phyloP scores from a whole-genome alignment of 441 rosid species.

The Gossypium davidsonii region DNA sequence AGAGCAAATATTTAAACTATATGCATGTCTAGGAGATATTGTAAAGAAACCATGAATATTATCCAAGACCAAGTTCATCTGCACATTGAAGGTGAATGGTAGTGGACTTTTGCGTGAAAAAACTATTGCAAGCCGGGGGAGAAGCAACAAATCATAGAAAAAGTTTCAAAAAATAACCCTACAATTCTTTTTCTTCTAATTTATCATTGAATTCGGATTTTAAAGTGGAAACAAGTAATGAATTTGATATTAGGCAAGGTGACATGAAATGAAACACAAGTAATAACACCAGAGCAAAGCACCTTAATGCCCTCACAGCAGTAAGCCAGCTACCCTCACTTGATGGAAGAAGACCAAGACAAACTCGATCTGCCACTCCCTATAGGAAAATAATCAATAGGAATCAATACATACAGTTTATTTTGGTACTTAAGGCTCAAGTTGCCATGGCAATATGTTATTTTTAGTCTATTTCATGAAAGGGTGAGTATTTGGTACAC shows the following conservation, averaged over 20 bases:
- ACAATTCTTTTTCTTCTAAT: neutral
- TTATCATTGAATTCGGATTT: conserved; percentile 1
- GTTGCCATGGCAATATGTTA: conserved; percentile 5
- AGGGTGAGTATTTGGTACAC: too few species aligned
- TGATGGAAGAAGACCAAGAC: conserved; percentile 86
- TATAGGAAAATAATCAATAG: conserved; percentile 22
- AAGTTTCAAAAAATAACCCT: neutral
- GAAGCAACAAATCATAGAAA: neutral
- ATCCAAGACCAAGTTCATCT: neutral
- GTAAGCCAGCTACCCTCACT: conserved; percentile 90
- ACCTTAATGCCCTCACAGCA: conserved; percentile 82
- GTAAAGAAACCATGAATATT: neutral
- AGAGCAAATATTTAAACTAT: neutral
- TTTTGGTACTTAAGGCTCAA: neutral
- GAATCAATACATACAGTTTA: conserved; percentile 7
- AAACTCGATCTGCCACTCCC: conserved; percentile 91
- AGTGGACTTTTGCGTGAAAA: neutral
- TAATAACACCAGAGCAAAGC: conserved; percentile 6
- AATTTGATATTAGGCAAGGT: neutral
- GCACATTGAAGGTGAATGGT: conserved; percentile 1
- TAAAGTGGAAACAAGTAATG: neutral
- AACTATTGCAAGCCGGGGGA: neutral
- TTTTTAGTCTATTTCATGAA: conserved; percentile 7
- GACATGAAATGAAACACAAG: neutral
- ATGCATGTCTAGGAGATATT: neutral